These are phyloP conservation scores for Penicillium desertorum DNA, from an alignment of 495 filamentous ascomycete species.

Conservation along the genomic window DNA sequence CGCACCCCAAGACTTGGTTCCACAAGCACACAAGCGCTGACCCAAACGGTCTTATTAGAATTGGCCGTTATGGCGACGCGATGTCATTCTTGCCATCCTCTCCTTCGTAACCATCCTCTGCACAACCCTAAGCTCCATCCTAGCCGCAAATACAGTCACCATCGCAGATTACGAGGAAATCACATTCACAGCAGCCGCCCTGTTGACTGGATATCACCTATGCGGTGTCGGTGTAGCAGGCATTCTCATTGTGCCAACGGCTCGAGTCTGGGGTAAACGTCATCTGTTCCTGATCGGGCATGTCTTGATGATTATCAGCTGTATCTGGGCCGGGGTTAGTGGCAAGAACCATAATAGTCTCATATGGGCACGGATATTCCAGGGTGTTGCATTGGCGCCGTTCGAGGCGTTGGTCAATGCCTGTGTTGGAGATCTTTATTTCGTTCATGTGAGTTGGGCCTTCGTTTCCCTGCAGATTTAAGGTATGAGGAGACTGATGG, in stretches of 20 bases:
- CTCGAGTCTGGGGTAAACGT: slow-evolving; percentile 89
- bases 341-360: slow-evolving; percentile 65
- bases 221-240: slow-evolving; percentile 79
- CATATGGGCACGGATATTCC: slow-evolving; percentile 71
- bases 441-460: slow-evolving; percentile 62
- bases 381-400: slow-evolving; percentile 72
- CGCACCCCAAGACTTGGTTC: background rate
- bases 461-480: background rate
- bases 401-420: slow-evolving; percentile 78
- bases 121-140: slow-evolving; percentile 74
- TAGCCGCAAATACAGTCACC: slow-evolving; percentile 82
- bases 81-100: slow-evolving; percentile 73
- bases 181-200: slow-evolving; percentile 68
- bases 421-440: slow-evolving; percentile 74
- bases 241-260: slow-evolving; percentile 79
- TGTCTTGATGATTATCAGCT: slow-evolving; percentile 66
- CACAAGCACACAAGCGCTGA: slow-evolving; percentile 10
- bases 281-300: slow-evolving; percentile 84
- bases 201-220: slow-evolving; percentile 85
- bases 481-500: slow-evolving; percentile 6
- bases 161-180: slow-evolving; percentile 59
- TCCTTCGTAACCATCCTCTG: slow-evolving; percentile 80
- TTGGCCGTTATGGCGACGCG: slow-evolving; percentile 86
- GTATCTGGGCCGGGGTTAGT: slow-evolving; percentile 75
- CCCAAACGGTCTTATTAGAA: slow-evolving; percentile 53